Base-by-base conservation (phyloP, 805 yeast species). In the Metschnikowia borealis region DNA sequence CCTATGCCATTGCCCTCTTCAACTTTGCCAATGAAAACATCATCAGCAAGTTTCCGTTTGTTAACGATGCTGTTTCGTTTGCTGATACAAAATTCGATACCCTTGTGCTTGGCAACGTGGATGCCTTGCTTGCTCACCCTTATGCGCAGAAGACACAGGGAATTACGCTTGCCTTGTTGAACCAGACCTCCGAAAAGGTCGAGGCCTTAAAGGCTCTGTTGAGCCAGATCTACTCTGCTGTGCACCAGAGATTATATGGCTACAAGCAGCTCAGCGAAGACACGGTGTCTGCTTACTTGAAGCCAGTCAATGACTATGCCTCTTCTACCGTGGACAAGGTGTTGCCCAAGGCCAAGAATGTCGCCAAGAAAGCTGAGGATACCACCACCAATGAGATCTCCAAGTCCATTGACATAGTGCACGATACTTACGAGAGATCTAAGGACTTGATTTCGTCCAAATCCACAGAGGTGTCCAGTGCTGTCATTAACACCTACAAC, bases 401-500 rank as follows among this genome's bases (percentile, higher is more conserved):
- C 54, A 61, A 57, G 49, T 57, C 61, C 17, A 54, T 55, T 29
- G 59, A 56, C 39, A 61, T 63, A 37, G 55, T 62, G 37, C 57
- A 49, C 46, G 64, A 63, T 52, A 50, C 61, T 14, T 53, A 54
- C 44, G 53, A 46, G 50, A 51, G 66, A 38, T 51, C 60, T 26
- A 65, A 60, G 54, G 56, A 51, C 40, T 62, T 63, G 49, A 63
- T 68, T 38, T 48, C 65, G 21, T 56, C 59, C 57, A 66, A 65
- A 53, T 61, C 67, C 17, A 54, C 59, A 32, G 68, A 63, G 35
- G 56, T 66, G 40, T 60, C 71, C 42, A 58, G 58, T 52, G 62
- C 63, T 36, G 62, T 73, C 39, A 58, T 65, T 46, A 52, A 64
- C 26, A 69, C 71, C 34, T 71, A 68, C 63, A 64, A 69, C 52